A percentile compares a stretch with the other conserved stretches of the same genome.
phyloP scores from a whole-genome alignment of 345 rosid genomes.

The Gossypium turneri region DNA sequence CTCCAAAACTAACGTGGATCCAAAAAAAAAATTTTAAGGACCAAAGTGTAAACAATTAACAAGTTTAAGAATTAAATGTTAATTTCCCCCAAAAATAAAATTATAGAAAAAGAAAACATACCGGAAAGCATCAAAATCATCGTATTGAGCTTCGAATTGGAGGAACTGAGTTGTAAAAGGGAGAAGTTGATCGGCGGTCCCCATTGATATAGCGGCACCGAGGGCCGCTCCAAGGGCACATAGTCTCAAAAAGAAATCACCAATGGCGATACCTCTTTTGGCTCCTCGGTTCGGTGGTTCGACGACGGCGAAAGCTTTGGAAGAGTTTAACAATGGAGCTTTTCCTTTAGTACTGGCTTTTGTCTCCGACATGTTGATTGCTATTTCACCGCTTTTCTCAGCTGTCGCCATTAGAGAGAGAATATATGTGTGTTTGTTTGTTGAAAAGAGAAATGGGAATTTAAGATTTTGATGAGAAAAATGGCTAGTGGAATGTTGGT shows the following conservation, averaged over 20 bases:
- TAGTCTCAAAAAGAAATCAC: constrained; percentile 44
- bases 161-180: constrained; percentile 68
- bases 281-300: constrained; percentile 20
- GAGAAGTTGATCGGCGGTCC: constrained; percentile 37
- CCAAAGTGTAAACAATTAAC: too few species aligned
- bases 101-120: background rate
- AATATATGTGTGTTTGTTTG: too few species aligned
- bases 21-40: too few species aligned
- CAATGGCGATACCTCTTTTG: constrained; percentile 40
- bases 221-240: constrained; percentile 34
- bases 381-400: too few species aligned
- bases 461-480: background rate
- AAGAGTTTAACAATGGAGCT: constrained; percentile 8
- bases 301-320: constrained; percentile 5
- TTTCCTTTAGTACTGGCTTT: constrained; percentile 26
- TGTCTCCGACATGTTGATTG: constrained; percentile 18
- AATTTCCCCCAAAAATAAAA: too few species aligned
- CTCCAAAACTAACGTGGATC: too few species aligned
- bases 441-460: background rate
- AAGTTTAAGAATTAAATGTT: too few species aligned
- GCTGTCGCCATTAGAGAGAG: constrained; percentile 14
- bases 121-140: constrained; percentile 33
- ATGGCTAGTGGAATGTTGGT: background rate
- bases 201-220: constrained; percentile 43
- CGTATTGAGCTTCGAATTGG: constrained; percentile 52